Evolutionary conservation across 176 grass and related monocot species (phyloP), one percentile per base, ranked within the genome.

Genomic region (Zoysia japonica): DNA sequence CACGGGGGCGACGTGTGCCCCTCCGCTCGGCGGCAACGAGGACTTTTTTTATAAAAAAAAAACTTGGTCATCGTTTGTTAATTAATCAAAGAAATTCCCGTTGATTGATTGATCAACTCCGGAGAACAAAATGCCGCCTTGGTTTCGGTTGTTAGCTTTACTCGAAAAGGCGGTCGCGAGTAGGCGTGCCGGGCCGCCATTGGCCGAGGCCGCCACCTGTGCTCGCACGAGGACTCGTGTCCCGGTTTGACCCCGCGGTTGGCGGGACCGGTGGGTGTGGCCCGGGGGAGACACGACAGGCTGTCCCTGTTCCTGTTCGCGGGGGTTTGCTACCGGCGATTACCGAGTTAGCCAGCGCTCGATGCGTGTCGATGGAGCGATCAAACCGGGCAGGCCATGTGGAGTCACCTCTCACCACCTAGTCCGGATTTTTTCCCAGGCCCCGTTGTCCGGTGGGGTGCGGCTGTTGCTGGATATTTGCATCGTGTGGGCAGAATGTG

Each of bases 221-320:
- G 35, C 2, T 40, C 14, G 46, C 35, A 16, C 59, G 28, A 77
- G 74, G 59, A 77, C 74, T 50, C 74, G 74, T 51, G 61, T 65
- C 74, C 44, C 60, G 7, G 55, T 48, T 77, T 63, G 44, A 63
- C 74, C 61, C 14, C 42, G 56, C 38, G 51, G 14, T 8, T 8
- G 47, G 20, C 47, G 46, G 20, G 11, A 3, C 68, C 19, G 53
- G 53, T 16, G 5, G 15, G 14, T 40, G 14, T 40, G 13, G 11
- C 37, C 14, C 39, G 2, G 16, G 17, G n/a, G 10, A 2, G 70
- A 74, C 71, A 74, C 3, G 72, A 28, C 53, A 75, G 53, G 72
- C 60, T 60, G 53, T 56, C 53, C 16, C 3, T 7, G 39, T 9
- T 9, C 14, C 39, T 42, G 40, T 59, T 59, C 17, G 39, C 71